Percentiles rank a stretch among this genome's conserved stretches.
phyloP scores from a whole-genome alignment of 371 early-diverging fungal species.

The Rhizomucor miehei region DNA sequence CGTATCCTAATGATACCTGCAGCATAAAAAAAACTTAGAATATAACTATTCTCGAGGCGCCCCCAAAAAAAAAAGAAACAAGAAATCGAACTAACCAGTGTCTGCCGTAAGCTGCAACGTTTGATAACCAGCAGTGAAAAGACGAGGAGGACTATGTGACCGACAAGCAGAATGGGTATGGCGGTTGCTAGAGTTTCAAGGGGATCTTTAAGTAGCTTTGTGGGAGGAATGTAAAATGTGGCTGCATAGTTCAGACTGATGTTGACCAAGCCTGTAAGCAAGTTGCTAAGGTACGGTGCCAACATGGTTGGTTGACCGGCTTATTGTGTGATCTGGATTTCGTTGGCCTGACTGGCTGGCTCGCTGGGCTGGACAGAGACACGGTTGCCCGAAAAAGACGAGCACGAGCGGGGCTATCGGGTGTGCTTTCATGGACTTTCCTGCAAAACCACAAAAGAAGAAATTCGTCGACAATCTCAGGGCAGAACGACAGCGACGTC shows the following conservation, averaged over 20 bases:
- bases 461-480: conserved; percentile 36
- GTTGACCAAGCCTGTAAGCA: conserved; percentile 5
- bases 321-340: too few relatives aligned
- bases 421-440: too few relatives aligned
- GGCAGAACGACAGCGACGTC: conserved; percentile 37
- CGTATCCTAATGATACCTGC: conserved; percentile 28
- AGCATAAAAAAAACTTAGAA: too few relatives aligned
- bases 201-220: conserved; percentile 38
- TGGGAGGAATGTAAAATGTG: conserved; percentile 33
- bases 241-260: conserved; percentile 27
- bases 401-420: too few relatives aligned
- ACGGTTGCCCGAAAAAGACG: too few relatives aligned
- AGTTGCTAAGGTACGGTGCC: too few relatives aligned
- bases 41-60: not conserved
- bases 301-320: too few relatives aligned
- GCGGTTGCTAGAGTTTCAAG: conserved; percentile 31
- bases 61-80: too few relatives aligned
- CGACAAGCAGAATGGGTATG: conserved; percentile 31
- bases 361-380: too few relatives aligned
- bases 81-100: conserved; percentile 5
- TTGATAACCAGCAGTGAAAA: conserved; percentile 17
- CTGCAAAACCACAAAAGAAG: conserved; percentile 14
- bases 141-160: conserved; percentile 24
- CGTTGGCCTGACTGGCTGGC: too few relatives aligned
- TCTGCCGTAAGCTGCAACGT: conserved; percentile 3